These are phyloP conservation scores for Termitomyces sp. DNA, from an alignment of 768 basidiomycete genomes.

Conservation along the genomic window DNA sequence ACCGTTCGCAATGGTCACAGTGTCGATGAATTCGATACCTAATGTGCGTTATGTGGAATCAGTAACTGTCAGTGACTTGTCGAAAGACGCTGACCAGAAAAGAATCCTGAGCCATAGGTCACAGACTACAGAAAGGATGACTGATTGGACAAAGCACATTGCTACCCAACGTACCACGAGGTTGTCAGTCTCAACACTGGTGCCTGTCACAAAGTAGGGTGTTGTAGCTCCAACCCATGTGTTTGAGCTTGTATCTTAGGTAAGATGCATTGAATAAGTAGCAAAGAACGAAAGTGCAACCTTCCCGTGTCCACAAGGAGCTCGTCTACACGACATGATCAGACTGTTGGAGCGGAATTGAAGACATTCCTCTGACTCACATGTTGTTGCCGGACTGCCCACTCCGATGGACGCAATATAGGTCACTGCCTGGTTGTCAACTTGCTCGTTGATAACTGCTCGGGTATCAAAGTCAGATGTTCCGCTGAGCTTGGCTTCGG, in stretches of 20 bases:
- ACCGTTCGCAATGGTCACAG: constrained; percentile 43
- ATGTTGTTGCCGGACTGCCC: constrained; percentile 49
- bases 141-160: not conserved
- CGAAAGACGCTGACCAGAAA: constrained; percentile 38
- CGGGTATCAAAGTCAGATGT: no score
- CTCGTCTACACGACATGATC: constrained; percentile 28
- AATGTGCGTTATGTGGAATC: not conserved
- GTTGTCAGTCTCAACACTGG: constrained; percentile 40
- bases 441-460: no score
- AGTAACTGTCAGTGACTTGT: not conserved
- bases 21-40: constrained; percentile 47
- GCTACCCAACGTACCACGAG: constrained; percentile 35
- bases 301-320: constrained; percentile 63
- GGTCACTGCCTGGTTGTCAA: constrained; percentile 20
- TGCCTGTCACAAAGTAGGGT: constrained; percentile 41
- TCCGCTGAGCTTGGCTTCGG: no score
- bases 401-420: constrained; percentile 47
- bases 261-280: not conserved
- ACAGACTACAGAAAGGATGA: constrained; percentile 33
- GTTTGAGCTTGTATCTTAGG: constrained; percentile 42
- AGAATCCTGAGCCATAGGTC: constrained; percentile 57
- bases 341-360: not conserved
- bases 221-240: constrained; percentile 60
- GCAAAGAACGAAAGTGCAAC: constrained; percentile 6
- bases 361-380: constrained; percentile 23